Conservation (phyloP, 164 flowering plant species). For the Umbilicus rupestris region DNA sequence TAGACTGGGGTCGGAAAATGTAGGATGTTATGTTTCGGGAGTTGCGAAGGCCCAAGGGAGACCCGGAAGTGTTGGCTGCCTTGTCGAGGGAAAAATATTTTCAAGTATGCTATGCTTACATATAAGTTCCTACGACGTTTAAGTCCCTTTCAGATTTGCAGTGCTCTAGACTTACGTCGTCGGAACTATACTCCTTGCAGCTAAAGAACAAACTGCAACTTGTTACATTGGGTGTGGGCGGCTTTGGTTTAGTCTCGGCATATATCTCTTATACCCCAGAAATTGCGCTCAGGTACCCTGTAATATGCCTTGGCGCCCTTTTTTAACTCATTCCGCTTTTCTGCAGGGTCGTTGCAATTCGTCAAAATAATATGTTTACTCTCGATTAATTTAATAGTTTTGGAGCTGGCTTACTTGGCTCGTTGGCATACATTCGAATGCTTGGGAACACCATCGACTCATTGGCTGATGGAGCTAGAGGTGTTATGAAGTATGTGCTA, state of each 20-base stretch:
- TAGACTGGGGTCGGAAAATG: conserved; percentile 14
- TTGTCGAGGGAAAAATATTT: conserved; percentile 64
- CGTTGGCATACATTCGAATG: conserved; percentile 82
- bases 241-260: conserved; percentile 68
- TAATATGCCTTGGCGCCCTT: background rate
- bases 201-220: conserved; percentile 65
- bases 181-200: conserved; percentile 30
- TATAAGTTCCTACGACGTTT: background rate
- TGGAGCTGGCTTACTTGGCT: conserved; percentile 88
- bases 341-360: background rate
- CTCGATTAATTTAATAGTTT: conserved; percentile 69
- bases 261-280: conserved; percentile 82
- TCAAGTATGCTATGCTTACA: conserved; percentile 35
- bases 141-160: background rate
- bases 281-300: conserved; percentile 66
- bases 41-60: conserved; percentile 37
- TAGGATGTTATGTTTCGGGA: conserved; percentile 81
- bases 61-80: conserved; percentile 80
- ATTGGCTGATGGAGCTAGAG: conserved; percentile 72
- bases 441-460: conserved; percentile 81
- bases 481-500: conserved; percentile 53
- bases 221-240: conserved; percentile 71
- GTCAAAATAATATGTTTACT: background rate
- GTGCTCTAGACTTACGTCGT: background rate
- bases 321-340: background rate